A percentile compares a stretch with the other conserved stretches of the same genome.
Conservation (phyloP, 768 basidiomycete genomes). For the Coprinellus micaceus region DNA sequence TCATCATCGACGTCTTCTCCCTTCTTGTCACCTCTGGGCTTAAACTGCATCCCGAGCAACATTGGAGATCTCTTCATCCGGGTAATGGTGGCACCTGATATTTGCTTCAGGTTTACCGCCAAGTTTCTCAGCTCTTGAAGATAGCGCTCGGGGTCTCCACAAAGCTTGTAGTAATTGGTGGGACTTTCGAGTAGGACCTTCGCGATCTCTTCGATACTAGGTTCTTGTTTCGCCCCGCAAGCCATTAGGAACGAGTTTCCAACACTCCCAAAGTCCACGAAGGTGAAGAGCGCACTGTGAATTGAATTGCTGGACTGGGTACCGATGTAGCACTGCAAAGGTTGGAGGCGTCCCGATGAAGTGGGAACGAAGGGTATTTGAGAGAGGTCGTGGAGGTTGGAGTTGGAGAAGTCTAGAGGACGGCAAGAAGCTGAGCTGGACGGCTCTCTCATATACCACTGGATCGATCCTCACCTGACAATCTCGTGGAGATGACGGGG, state of each 20-base stretch:
- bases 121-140: constrained; percentile 80
- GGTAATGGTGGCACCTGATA: constrained; percentile 47
- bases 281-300: constrained; percentile 79
- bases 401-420: constrained; percentile 51
- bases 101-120: constrained; percentile 65
- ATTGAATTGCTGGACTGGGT: constrained; percentile 50
- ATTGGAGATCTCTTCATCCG: constrained; percentile 71
- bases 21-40: constrained; percentile 26
- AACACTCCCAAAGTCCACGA: constrained; percentile 79
- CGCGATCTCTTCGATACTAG: constrained; percentile 80
- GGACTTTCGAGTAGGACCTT: constrained; percentile 68
- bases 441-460: too few relatives aligned
- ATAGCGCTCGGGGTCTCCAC: constrained; percentile 68
- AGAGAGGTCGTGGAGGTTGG: constrained; percentile 56
- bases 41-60: constrained; percentile 70
- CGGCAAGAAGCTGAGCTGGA: too few relatives aligned
- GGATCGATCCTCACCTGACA: constrained; percentile 23
- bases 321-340: constrained; percentile 69
- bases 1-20: constrained; percentile 42
- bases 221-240: constrained; percentile 85
- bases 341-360: constrained; percentile 46
- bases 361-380: constrained; percentile 64
- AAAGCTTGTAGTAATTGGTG: constrained; percentile 62
- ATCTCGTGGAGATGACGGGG: constrained; percentile 58
- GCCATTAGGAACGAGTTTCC: constrained; percentile 84